phyloP scores from a whole-genome alignment of 345 rosid species.

The Populus tremula region DNA sequence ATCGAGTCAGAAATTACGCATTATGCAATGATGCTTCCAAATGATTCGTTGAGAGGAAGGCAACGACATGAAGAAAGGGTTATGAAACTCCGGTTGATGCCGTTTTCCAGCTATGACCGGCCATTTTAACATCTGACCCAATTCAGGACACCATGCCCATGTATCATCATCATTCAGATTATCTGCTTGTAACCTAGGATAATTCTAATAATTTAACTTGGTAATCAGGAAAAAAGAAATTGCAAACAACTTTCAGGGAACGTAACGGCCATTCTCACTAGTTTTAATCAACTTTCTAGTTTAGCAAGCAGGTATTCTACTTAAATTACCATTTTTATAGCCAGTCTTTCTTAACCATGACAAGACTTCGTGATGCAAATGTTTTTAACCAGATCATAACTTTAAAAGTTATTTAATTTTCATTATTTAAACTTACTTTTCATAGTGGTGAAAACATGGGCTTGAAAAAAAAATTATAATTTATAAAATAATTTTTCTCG shows the following conservation, averaged over 20 bases:
- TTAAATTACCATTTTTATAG: background rate
- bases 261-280: background rate
- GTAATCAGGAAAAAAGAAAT: background rate
- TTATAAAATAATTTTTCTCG: too few species aligned
- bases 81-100: background rate
- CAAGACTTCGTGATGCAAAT: too few species aligned
- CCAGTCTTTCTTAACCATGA: background rate
- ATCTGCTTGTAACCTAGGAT: background rate
- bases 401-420: too few species aligned
- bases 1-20: background rate
- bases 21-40: background rate
- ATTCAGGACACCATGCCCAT: background rate
- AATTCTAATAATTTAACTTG: background rate
- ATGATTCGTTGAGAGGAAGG: background rate
- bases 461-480: too few species aligned
- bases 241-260: background rate
- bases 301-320: background rate
- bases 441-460: too few species aligned
- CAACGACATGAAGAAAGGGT: background rate
- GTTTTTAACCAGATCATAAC: too few species aligned
- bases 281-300: too few species aligned
- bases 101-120: background rate
- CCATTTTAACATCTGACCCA: background rate
- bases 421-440: too few species aligned
- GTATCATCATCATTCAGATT: background rate